phyloP scores from a whole-genome alignment of 495 filamentous ascomycete species.

The Aspergillus baeticus region DNA sequence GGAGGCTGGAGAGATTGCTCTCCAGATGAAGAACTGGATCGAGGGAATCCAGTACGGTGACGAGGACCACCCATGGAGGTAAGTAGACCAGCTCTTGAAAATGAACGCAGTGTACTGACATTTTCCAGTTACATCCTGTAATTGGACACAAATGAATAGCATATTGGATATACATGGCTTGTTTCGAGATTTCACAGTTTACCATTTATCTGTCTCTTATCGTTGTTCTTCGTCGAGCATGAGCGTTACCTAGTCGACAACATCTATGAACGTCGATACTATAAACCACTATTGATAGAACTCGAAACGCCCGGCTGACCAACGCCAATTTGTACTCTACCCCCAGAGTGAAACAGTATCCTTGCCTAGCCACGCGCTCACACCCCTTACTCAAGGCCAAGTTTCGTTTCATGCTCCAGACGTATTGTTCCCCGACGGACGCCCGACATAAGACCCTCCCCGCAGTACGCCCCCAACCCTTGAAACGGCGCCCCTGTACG shows the following conservation, averaged over 20 bases:
- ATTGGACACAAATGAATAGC: not conserved
- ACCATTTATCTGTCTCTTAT: not conserved
- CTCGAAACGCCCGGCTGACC: too few species aligned
- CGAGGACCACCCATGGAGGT: conserved; percentile 83
- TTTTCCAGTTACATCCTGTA: conserved; percentile 29
- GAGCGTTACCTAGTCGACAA: not conserved
- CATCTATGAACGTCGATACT: not conserved
- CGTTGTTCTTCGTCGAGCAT: not conserved
- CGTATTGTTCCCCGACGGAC: too few species aligned
- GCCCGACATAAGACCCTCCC: too few species aligned
- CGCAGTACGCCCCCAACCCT: too few species aligned
- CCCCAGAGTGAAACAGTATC: too few species aligned
- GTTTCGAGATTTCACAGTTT: not conserved
- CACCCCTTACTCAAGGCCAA: too few species aligned
- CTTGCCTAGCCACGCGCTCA: too few species aligned
- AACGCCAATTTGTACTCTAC: too few species aligned
- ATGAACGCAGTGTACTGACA: conserved; percentile 20
- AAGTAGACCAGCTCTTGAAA: conserved; percentile 17
- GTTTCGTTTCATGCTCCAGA: too few species aligned
- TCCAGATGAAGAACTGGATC: conserved; percentile 92
- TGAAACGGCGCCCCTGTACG: too few species aligned
- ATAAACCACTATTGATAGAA: not conserved
- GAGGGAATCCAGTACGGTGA: conserved; percentile 93
- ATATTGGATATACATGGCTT: not conserved
- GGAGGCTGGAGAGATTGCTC: conserved; percentile 83